These are phyloP conservation scores for Bruguiera gymnorhiza DNA, from an alignment of 345 rosid species.

Conservation along the genomic window DNA sequence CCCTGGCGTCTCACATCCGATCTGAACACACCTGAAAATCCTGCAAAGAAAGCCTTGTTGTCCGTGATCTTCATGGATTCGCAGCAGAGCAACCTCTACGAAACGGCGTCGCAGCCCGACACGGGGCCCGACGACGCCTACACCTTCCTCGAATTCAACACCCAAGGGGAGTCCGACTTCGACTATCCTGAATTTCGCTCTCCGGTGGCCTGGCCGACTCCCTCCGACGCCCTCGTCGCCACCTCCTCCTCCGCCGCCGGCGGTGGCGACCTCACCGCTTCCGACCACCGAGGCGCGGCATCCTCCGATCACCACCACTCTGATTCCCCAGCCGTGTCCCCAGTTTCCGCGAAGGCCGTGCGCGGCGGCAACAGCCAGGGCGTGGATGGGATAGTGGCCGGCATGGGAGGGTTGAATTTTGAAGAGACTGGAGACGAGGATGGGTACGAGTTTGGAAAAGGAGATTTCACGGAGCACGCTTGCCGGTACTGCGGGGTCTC, in stretches of 20 bases:
- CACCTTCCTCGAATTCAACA: slow-evolving; percentile 90
- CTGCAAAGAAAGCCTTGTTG: neutral
- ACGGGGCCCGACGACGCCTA: slow-evolving; percentile 81
- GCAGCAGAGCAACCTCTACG: slow-evolving; percentile 65
- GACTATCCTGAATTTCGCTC: slow-evolving; percentile 91
- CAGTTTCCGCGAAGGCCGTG: slow-evolving; percentile 51
- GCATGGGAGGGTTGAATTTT: slow-evolving; percentile 80
- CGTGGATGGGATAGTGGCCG: slow-evolving; percentile 68
- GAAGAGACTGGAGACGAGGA: slow-evolving; percentile 92
- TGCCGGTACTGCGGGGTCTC: slow-evolving; percentile 97
- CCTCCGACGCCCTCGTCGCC: slow-evolving; percentile 69
- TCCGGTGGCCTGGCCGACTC: slow-evolving; percentile 82
- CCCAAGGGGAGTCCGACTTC: slow-evolving; percentile 96
- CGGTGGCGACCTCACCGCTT: slow-evolving; percentile 13
- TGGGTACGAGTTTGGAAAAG: slow-evolving; percentile 70
- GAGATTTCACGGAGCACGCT: slow-evolving; percentile 85
- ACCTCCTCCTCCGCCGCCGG: slow-evolving; percentile 35
- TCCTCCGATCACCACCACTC: slow-evolving; percentile 29
- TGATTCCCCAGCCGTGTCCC: slow-evolving; percentile 41
- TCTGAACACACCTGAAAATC: slow-evolving; percentile 24
- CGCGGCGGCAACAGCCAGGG: slow-evolving; percentile 37
- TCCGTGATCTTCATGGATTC: slow-evolving; percentile 52
- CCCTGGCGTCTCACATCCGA: too few relatives aligned
- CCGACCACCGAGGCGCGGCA: slow-evolving; percentile 47
- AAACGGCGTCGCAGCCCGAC: slow-evolving; percentile 96